Base-by-base conservation (phyloP, 371 early-diverging fungal genomes). In the Batrachochytrium dendrobatidis region DNA sequence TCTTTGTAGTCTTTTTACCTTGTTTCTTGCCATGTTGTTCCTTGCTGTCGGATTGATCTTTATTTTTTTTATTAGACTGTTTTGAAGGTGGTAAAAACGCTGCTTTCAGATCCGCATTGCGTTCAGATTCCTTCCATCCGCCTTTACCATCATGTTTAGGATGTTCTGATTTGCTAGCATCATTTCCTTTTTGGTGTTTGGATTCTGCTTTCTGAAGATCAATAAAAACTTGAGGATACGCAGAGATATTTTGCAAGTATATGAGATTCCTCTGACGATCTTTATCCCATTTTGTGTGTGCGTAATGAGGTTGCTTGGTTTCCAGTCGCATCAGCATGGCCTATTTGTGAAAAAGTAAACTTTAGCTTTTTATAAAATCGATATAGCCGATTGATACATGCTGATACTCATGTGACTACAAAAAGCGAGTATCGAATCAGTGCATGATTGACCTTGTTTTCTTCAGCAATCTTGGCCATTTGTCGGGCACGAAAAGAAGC, bases 181-280 rank as follows among this genome's bases (percentile, higher is more conserved):
- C n/a, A n/a, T n/a, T n/a, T n/a, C n/a, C n/a, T n/a, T n/a, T n/a
- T n/a, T n/a, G n/a, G n/a, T 45, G 46, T 26, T 45, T 45, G 46
- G 46, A 20, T n/a, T n/a, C 12, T 26, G 3, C 12, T 26, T 45
- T 45, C 3, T 26, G 46, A 20, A 45, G 12, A 20, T 45, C 46
- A 12, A 45, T 45, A 26, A 5, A 45, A 5, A 20, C 24, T 5
- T 45, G 52, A 1, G 73, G 73, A 56, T 70, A 73, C 22, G 52
- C 44, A 4, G 70, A 53, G 52, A 69, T 69, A 63, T 68, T 73
- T 52, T 55, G 46, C 29, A 75, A 68, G 48, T 72, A 75, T 3
- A 55, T 61, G 7, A 75, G 57, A 44, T 72, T 68, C 17, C 65
- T 65, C 17, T 15, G 32, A 1, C 75, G 63, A 8, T 49, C 50